Evolutionary conservation across 495 filamentous ascomycete species (phyloP).

Genomic region (Penicillium waksmanii): DNA sequence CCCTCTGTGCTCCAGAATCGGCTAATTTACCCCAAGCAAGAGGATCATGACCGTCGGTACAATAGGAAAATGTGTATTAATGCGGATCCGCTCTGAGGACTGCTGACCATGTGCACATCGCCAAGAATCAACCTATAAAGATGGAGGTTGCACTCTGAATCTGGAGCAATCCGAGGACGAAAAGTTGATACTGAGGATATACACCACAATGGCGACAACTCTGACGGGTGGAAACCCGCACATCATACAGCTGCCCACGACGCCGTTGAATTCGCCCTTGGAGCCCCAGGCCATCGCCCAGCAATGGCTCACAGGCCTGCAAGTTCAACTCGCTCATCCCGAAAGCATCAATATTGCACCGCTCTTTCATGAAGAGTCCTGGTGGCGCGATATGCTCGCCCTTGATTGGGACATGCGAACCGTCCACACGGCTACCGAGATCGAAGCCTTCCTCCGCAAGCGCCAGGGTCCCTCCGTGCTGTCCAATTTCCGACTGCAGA

Average conservation of each 20-base stretch:
- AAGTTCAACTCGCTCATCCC: slow-evolving; percentile 26
- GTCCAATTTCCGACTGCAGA: slow-evolving; percentile 44
- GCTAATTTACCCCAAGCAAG: slow-evolving; percentile 1
- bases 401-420: slow-evolving; percentile 64
- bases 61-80: slow-evolving; percentile 11
- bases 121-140: not conserved
- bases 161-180: not conserved
- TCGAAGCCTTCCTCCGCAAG: slow-evolving; percentile 49
- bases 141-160: not conserved
- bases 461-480: slow-evolving; percentile 39
- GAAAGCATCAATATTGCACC: slow-evolving; percentile 18
- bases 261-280: slow-evolving; percentile 18
- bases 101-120: not conserved
- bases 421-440: slow-evolving; percentile 50
- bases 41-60: not conserved
- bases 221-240: slow-evolving; percentile 35
- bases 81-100: not conserved
- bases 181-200: not conserved
- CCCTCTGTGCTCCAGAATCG: slow-evolving; percentile 17
- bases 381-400: slow-evolving; percentile 67
- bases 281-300: slow-evolving; percentile 37
- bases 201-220: slow-evolving; percentile 27
- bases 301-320: slow-evolving; percentile 41
- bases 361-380: slow-evolving; percentile 60
- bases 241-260: slow-evolving; percentile 37